These are phyloP conservation scores for Hypoxylon fuscum DNA, from an alignment of 495 filamentous ascomycete genomes.

Conservation along the genomic window DNA sequence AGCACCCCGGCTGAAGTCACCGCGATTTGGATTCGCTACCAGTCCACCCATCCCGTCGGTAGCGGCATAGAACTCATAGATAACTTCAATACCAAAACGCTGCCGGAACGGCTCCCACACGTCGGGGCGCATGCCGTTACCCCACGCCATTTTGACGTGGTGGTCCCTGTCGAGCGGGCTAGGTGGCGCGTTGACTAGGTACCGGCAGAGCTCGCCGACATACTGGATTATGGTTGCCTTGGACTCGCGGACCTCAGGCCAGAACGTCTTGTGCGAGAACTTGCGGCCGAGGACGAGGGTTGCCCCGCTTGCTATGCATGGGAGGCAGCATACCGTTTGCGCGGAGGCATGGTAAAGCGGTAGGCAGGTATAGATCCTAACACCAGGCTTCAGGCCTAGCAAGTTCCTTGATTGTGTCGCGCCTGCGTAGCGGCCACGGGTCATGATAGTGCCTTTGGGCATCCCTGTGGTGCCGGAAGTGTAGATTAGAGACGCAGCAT, in stretches of 20 bases:
- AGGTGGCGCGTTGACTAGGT: conserved; percentile 74
- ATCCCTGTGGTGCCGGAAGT: conserved; percentile 61
- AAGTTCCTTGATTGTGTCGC: conserved; percentile 20
- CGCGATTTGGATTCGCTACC: conserved; percentile 56
- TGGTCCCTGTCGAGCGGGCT: conserved; percentile 70
- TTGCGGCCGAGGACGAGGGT: conserved; percentile 72
- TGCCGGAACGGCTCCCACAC: conserved; percentile 75
- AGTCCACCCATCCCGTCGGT: conserved; percentile 62
- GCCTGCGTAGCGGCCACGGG: conserved; percentile 39
- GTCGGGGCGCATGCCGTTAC: conserved; percentile 80
- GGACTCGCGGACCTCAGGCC: conserved; percentile 74
- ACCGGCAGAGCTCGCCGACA: conserved; percentile 81
- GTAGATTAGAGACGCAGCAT: conserved; percentile 22
- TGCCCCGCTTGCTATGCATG: conserved; percentile 62
- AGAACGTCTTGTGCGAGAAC: conserved; percentile 77
- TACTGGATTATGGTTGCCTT: conserved; percentile 76
- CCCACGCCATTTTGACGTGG: conserved; percentile 70
- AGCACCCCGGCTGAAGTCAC: conserved; percentile 65
- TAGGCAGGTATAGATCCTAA: conserved; percentile 79
- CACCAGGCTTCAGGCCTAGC: conserved; percentile 36
- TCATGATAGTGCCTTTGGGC: conserved; percentile 55
- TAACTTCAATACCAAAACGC: conserved; percentile 65
- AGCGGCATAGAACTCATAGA: conserved; percentile 71
- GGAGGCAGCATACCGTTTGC: conserved; percentile 59
- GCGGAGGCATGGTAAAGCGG: conserved; percentile 83